These are phyloP conservation scores for Pichia sp. DNA, from an alignment of 1,139 yeast species.

Conservation along the genomic window DNA sequence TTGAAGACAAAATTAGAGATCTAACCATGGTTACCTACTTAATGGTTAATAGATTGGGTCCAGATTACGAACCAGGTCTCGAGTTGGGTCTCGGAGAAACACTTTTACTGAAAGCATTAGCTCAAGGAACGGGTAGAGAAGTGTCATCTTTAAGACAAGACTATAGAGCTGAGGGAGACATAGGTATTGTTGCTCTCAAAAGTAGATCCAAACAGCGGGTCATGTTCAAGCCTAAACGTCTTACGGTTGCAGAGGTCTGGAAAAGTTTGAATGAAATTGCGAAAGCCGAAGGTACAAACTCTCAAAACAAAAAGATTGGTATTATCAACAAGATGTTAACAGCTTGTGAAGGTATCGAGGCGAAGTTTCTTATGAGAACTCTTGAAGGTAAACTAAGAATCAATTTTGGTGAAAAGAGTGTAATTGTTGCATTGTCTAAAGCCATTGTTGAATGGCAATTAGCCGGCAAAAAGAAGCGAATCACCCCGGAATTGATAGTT, in stretches of 20 bases:
- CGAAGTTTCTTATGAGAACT: slow-evolving; percentile 83
- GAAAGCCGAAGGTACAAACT: slow-evolving; percentile 68
- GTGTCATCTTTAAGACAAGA: slow-evolving; percentile 62
- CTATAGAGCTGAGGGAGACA: slow-evolving; percentile 75
- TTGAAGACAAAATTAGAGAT: slow-evolving; percentile 35
- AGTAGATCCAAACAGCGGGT: slow-evolving; percentile 83
- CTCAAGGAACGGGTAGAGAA: slow-evolving; percentile 85
- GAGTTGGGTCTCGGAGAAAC: slow-evolving; percentile 94
- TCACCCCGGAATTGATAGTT: slow-evolving; percentile 34
- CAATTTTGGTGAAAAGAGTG: slow-evolving; percentile 91
- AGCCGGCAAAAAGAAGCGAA: slow-evolving; percentile 24
- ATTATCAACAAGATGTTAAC: slow-evolving; percentile 78
- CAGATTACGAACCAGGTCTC: slow-evolving; percentile 82
- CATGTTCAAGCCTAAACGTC: slow-evolving; percentile 85
- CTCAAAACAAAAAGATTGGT: slow-evolving; percentile 69
- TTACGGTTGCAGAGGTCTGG: slow-evolving; percentile 69
- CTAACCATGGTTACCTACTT: slow-evolving; percentile 70
- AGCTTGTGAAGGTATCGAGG: slow-evolving; percentile 82
- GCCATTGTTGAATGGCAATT: slow-evolving; percentile 58
- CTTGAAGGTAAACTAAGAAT: slow-evolving; percentile 89
- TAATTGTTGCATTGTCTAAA: slow-evolving; percentile 73
- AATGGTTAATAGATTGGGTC: slow-evolving; percentile 83
- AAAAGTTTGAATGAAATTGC: slow-evolving; percentile 72
- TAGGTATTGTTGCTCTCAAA: slow-evolving; percentile 81
- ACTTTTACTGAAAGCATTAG: slow-evolving; percentile 74